A percentile compares a stretch with the other conserved stretches of the same genome.
phyloP scores from a whole-genome alignment of 2,329 filamentous ascomycete species.

The Curvularia sp. region DNA sequence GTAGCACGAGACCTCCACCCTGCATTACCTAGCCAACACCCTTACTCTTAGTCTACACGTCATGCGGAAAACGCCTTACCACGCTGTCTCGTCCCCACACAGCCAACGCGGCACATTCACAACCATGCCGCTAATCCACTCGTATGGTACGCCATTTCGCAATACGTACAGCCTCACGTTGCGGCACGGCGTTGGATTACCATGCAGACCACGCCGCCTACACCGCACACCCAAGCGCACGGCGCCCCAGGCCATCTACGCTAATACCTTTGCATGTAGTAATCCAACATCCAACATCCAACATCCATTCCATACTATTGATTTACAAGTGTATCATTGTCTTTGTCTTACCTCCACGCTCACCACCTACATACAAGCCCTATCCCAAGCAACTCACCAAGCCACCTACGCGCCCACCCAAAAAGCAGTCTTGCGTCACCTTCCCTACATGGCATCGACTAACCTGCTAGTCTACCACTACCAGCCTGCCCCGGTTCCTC shows the following conservation, averaged over 20 bases:
- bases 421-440: not conserved
- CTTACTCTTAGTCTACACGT: not conserved
- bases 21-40: not conserved
- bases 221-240: conserved; percentile 2
- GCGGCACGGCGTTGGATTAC: too few species aligned
- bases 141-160: not conserved
- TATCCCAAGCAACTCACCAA: not conserved
- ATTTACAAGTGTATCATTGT: too few species aligned
- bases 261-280: not conserved
- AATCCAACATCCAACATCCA: not conserved
- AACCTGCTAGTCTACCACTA: not conserved
- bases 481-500: not conserved
- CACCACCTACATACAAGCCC: not conserved
- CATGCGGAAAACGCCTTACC: not conserved
- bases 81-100: not conserved
- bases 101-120: not conserved
- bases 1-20: conserved; percentile 1
- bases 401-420: not conserved
- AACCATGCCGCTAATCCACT: not conserved
- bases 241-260: conserved; percentile 1
- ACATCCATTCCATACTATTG: not conserved
- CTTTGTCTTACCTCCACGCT: not conserved
- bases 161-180: conserved; percentile 3
- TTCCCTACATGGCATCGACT: not conserved
- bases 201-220: not conserved